These are phyloP conservation scores for Apiospora rasikravindrae DNA, from an alignment of 2,329 filamentous ascomycete species.

Conservation along the genomic window DNA sequence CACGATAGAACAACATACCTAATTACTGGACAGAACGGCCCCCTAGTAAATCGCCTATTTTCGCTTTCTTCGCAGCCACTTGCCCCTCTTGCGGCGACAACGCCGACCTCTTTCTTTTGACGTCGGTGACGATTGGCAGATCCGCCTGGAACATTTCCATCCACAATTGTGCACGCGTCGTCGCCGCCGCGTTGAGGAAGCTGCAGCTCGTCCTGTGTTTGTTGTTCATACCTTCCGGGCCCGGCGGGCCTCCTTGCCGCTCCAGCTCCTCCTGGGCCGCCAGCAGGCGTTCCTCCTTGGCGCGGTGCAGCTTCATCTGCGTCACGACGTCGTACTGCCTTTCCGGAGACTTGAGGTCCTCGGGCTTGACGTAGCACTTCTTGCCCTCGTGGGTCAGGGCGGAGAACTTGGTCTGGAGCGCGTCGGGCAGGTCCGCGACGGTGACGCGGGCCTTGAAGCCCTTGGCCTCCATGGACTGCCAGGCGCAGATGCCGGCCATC, in stretches of 20 bases:
- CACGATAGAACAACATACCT: not conserved
- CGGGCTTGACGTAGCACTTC: not conserved
- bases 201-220: not conserved
- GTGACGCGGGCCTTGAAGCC: not conserved
- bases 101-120: not conserved
- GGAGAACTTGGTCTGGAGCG: not conserved
- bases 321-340: not conserved
- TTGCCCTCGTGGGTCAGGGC: not conserved
- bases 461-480: not conserved
- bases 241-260: not conserved
- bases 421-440: not conserved
- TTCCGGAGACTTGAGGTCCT: not conserved
- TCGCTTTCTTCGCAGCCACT: not conserved
- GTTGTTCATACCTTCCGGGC: not conserved
- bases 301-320: not conserved
- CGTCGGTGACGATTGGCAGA: not conserved
- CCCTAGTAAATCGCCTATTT: not conserved
- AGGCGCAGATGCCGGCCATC: conserved; percentile 19
- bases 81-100: not conserved
- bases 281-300: not conserved
- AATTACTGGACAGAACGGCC: not conserved
- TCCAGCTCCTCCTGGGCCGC: not conserved
- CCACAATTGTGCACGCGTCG: not conserved
- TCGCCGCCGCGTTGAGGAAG: not conserved
- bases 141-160: not conserved